Base-by-base conservation (phyloP, 139 green algal genomes). In the Closterium sp. region DNA sequence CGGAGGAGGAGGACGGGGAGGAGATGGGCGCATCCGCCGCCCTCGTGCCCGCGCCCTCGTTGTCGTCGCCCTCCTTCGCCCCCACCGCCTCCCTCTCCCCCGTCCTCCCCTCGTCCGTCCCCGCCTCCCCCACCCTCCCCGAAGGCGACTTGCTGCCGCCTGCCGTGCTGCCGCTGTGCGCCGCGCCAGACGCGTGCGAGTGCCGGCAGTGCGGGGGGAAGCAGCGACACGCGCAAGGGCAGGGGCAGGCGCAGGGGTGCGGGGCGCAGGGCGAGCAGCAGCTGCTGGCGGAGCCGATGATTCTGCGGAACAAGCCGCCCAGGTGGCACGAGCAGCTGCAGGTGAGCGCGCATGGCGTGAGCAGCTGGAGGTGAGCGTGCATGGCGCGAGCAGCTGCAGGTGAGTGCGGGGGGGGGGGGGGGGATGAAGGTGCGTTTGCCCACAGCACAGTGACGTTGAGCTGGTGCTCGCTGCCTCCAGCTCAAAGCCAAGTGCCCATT, bases 241-340 rank as follows among this genome's bases (percentile, higher is more conserved):
- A 55, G 16, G 55, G 55, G 55, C 55, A 76, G 55, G 86, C n/a
- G 19, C 16, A 30, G 28, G 86, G 55, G 19, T 19, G 30, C 84
- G 19, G 84, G 10, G 86, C n/a, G 19, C 16, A 30, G 28, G 86
- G 55, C 55, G 55, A 76, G 55, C 55, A 76, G 55, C 2, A 4
- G 16, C 89, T 25, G 21, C 28, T 31, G 21, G 28, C 96, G 25
- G 87, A 96, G 64, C 91, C 91, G 31, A 64, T 94, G 33, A 55
- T 94, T 25, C 94, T 99, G 93, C 93, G 92, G 84, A 99, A 99
- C 96, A 99, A 99, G 95, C 92, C 95, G 34, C 98, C 98, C 4
- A 95, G 97, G 43, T 99, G 98, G 98, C 99, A 99, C 93, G 96
- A 98, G 0, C 95, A 96, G 91, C 93, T 99, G 36, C 89, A 92